Evolutionary conservation across 2,329 filamentous ascomycete genomes (phyloP).

Genomic region (Teratosphaeria pseudoeucalypti): DNA sequence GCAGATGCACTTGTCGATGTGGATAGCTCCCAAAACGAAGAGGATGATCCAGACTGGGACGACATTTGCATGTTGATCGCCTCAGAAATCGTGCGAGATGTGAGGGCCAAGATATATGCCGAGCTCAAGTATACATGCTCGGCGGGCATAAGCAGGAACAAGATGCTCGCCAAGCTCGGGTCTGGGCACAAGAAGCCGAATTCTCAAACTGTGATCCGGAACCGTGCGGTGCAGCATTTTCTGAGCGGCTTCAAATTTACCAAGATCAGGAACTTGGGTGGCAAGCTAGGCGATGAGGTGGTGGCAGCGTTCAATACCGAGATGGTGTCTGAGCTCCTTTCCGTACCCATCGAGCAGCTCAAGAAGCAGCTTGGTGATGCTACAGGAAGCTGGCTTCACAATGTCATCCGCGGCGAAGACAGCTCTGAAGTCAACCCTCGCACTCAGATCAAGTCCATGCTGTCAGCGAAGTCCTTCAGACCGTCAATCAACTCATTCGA

Average conservation of each 20-base stretch:
- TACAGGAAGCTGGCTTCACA: conserved; percentile 75
- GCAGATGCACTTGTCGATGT: conserved; percentile 74
- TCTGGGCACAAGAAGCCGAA: conserved; percentile 90
- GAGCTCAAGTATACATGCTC: conserved; percentile 82
- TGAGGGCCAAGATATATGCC: conserved; percentile 50
- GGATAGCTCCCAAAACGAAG: conserved; percentile 60
- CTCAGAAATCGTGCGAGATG: conserved; percentile 72
- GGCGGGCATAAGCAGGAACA: conserved; percentile 79
- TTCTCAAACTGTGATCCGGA: conserved; percentile 85
- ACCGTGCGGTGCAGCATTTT: conserved; percentile 70
- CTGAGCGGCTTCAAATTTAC: conserved; percentile 81
- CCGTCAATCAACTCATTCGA: conserved; percentile 70
- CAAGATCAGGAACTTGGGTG: conserved; percentile 89
- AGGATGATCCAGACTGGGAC: conserved; percentile 87
- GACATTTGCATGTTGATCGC: conserved; percentile 80
- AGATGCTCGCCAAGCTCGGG: conserved; percentile 89
- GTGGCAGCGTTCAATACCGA: conserved; percentile 74
- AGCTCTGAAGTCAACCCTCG: conserved; percentile 78
- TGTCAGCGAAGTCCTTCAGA: conserved; percentile 90
- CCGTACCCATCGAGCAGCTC: conserved; percentile 62
- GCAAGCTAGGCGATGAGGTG: conserved; percentile 84
- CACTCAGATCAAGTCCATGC: conserved; percentile 93
- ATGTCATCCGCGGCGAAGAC: conserved; percentile 76
- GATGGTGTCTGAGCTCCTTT: conserved; percentile 61
- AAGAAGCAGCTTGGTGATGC: conserved; percentile 73